Evolutionary conservation across 2,329 filamentous ascomycete species (phyloP).

Genomic region (Fusarium globosum): DNA sequence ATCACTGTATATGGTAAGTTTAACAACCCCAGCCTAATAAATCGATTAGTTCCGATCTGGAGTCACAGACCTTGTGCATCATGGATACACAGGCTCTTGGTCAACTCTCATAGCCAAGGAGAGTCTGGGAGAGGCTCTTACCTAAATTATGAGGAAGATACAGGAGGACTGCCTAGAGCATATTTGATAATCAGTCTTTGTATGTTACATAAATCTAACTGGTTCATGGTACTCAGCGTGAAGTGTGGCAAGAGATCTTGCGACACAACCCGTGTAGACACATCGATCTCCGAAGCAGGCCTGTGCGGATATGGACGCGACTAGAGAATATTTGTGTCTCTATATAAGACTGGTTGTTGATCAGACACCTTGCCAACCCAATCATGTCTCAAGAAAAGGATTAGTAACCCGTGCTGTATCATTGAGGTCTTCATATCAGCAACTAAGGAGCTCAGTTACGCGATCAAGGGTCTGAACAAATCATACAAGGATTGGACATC

Average conservation of each 20-base stretch:
- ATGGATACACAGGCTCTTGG: background rate
- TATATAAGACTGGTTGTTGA: background rate
- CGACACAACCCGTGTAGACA: background rate
- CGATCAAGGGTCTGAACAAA: background rate
- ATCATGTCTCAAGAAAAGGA: background rate
- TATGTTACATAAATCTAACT: background rate
- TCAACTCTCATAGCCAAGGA: background rate
- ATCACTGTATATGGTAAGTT: fast-evolving
- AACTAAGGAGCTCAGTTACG: background rate
- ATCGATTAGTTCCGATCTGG: too few relatives aligned
- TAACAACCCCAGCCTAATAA: fast-evolving
- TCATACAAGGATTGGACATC: fast-evolving
- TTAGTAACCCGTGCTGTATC: too few relatives aligned
- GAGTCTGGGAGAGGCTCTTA: background rate
- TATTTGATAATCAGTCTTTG: background rate
- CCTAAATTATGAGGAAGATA: too few relatives aligned
- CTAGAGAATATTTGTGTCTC: fast-evolving
- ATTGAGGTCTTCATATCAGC: background rate
- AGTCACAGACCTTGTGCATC: background rate
- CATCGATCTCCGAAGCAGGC: too few relatives aligned
- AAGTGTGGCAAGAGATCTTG: background rate
- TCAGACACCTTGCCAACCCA: fast-evolving
- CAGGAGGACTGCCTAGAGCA: fast-evolving
- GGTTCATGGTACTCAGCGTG: background rate
- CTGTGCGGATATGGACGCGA: background rate